Conservation (phyloP, 768 basidiomycete genomes). For the Suillus ampliporus region DNA sequence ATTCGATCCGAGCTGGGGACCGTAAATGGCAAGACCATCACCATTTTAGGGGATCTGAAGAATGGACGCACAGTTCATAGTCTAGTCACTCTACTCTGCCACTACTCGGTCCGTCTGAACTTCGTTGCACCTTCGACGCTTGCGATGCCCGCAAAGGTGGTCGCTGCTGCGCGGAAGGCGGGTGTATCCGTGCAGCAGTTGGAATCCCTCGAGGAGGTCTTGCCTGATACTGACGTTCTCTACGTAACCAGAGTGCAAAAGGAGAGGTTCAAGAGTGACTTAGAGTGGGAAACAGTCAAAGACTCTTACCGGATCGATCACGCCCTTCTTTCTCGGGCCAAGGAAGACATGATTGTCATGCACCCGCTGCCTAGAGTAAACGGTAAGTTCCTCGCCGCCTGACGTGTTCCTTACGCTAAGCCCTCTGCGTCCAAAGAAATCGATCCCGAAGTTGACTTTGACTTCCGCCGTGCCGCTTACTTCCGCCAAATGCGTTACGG, state of each 20-base stretch:
- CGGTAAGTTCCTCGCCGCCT: constrained; percentile 50
- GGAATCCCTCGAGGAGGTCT: constrained; percentile 89
- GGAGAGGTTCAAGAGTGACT: constrained; percentile 84
- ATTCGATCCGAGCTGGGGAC: constrained; percentile 98
- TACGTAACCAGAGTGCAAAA: constrained; percentile 97
- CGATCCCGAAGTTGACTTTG: constrained; percentile 97
- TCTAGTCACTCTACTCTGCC: constrained; percentile 87
- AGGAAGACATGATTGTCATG: constrained; percentile 99
- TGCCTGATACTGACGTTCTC: constrained; percentile 92
- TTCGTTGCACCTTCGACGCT: constrained; percentile 90
- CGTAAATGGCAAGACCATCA: constrained; percentile 94
- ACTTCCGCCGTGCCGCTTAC: constrained; percentile 91
- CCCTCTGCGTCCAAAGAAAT: constrained; percentile 70
- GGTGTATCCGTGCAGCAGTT: constrained; percentile 80
- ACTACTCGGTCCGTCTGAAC: constrained; percentile 94
- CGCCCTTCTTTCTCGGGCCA: constrained; percentile 89
- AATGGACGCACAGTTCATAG: constrained; percentile 98
- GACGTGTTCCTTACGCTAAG: constrained; percentile 1
- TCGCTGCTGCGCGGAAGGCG: constrained; percentile 82
- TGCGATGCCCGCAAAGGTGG: constrained; percentile 87
- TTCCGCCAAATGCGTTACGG: constrained; percentile 99
- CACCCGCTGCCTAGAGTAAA: constrained; percentile 96
- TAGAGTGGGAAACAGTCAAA: constrained; percentile 90
- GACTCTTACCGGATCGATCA: constrained; percentile 94
- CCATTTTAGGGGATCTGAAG: constrained; percentile 93